These are phyloP conservation scores for Nematodospora valgi DNA, from an alignment of 805 yeast genomes.

Conservation along the genomic window DNA sequence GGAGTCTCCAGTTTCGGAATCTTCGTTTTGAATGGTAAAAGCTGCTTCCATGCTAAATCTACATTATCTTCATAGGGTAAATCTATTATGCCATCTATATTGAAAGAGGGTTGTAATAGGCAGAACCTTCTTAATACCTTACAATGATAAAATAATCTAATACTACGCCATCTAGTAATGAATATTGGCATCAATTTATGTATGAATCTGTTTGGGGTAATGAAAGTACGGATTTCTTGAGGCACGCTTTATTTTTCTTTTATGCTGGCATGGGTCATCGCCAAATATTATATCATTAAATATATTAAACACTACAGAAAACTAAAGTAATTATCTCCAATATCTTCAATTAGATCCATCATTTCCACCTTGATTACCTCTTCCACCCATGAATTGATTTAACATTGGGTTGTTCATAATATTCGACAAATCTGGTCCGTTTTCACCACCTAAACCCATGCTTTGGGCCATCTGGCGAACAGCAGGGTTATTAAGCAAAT, in stretches of 20 bases:
- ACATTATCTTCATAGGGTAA: constrained; percentile 3
- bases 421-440: constrained; percentile 58
- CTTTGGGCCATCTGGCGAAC: constrained; percentile 80
- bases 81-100: constrained; percentile 3
- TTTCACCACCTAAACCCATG: constrained; percentile 64
- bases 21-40: neutral
- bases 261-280: too few species aligned
- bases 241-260: too few species aligned
- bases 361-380: constrained; percentile 4
- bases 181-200: too few species aligned
- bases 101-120: neutral
- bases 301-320: too few species aligned
- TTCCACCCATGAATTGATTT: constrained; percentile 62
- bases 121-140: too few species aligned
- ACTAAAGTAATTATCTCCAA: too few species aligned
- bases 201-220: too few species aligned
- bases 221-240: too few species aligned
- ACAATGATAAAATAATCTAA: too few species aligned
- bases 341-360: too few species aligned
- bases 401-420: constrained; percentile 81
- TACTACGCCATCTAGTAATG: too few species aligned
- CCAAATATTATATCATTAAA: too few species aligned
- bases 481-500: constrained; percentile 77
- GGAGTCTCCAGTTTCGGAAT: constrained; percentile 20
- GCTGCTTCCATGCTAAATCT: constrained; percentile 1